Evolutionary conservation across 164 flowering plant genomes (phyloP), one percentile per base, ranked within the genome.

Genomic region (Kingdonia uniflora): DNA sequence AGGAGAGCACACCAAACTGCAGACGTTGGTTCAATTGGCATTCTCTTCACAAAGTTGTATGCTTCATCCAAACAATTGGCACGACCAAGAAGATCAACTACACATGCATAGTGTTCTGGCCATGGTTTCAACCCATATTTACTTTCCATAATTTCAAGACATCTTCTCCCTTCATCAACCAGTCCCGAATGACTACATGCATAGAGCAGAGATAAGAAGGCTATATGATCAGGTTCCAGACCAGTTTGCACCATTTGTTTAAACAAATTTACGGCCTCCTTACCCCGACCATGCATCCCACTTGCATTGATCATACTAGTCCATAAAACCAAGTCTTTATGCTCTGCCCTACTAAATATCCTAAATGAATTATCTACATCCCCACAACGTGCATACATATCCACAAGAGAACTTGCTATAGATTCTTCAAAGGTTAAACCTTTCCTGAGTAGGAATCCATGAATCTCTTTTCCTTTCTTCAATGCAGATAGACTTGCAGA

Each of bases 141-240:
- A 48, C 21, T 14, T 63, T 24, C 65, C 96, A 92, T 87, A 6
- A 52, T 47, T 33, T 75, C 57, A 26, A 85, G 62, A 56, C 65
- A 63, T 14, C 40, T 61, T 65, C 58, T 69, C 17, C 96, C 97
- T 65, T 83, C 81, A 42, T 77, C 65, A 2, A 69, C 54, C 62
- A 87, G 50, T 46, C 83, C 81, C 17, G 95, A 77, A 70, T 91
- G 97, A 51, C 96, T 85, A 62, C 96, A 87, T 14, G 96, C 87
- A 68, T 75, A 65, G 24, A 91, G 81, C 69, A 85, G 66, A 1
- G 90, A 76, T 60, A 87, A 59, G 67, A 87, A 85, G 25, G 87
- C 61, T 54, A 87, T 54, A 59, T 81, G 89, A 74, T 91, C 97
- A 7, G 96, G 96, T 45, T 14, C 40, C 22, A 79, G 1, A 52